Conservation (phyloP, 208 protist genomes). For the Wallacemonas collosoma region DNA sequence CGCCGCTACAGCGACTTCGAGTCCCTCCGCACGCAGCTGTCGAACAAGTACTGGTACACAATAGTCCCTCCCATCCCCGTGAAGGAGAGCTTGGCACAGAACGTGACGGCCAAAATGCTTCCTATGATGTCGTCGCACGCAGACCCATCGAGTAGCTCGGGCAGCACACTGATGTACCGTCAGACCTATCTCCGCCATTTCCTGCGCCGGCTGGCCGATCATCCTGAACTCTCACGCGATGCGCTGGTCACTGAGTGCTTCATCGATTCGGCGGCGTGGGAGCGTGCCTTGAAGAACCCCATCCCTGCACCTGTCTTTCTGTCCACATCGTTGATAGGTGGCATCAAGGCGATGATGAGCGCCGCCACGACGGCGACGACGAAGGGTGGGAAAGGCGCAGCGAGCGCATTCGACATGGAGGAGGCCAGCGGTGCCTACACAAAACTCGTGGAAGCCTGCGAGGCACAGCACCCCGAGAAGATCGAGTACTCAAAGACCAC, state of each 20-base stretch:
- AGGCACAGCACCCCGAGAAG: slow-evolving; percentile 13
- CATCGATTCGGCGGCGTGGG: slow-evolving; percentile 76
- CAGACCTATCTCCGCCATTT: slow-evolving; percentile 77
- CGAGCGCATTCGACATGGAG: neutral
- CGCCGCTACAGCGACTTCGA: slow-evolving; percentile 92
- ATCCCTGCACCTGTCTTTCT: slow-evolving; percentile 38
- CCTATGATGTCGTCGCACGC: slow-evolving; percentile 21
- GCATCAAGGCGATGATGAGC: slow-evolving; percentile 8
- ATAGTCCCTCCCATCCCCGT: slow-evolving; percentile 89
- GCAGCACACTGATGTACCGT: slow-evolving; percentile 63
- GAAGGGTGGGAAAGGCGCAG: neutral
- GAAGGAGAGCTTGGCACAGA: slow-evolving; percentile 80
- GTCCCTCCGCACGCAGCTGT: slow-evolving; percentile 69
- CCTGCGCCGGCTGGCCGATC: slow-evolving; percentile 71
- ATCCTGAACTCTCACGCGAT: slow-evolving; percentile 58
- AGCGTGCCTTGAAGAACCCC: slow-evolving; percentile 45
- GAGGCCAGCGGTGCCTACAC: slow-evolving; percentile 12
- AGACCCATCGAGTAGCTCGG: neutral
- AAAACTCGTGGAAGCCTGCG: neutral
- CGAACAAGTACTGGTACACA: slow-evolving; percentile 67
- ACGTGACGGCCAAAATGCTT: slow-evolving; percentile 52
- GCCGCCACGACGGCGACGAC: neutral
- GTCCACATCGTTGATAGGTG: slow-evolving; percentile 28
- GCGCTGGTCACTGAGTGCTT: slow-evolving; percentile 70
- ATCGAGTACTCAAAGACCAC: slow-evolving; percentile 20